Base-by-base conservation (phyloP, 2,329 filamentous ascomycete species). In the Calonectria ilicicola region DNA sequence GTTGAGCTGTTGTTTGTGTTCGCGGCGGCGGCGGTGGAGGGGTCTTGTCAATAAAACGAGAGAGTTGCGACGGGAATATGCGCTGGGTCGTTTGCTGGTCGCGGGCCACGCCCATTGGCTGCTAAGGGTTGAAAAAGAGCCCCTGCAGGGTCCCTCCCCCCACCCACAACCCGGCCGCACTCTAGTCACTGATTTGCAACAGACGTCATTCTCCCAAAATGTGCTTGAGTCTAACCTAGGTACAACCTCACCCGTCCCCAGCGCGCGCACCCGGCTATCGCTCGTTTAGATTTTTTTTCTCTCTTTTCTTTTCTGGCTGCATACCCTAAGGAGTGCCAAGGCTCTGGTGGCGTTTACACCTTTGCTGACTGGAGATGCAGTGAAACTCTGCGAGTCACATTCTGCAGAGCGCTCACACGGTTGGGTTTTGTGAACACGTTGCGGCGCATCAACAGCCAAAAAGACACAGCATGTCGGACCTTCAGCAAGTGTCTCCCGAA, bases 381-480 rank as follows among this genome's bases (percentile, higher is more conserved):
- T 67, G 23, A 67, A 58, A 15, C 49, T 27, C 7, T 46, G 40
- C 40, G 19, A 60, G 3, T 27, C 51, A 15, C 47, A 15, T n/a
- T 5, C 58, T 23, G 29, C 44, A 38, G 44, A 53, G 27, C 44
- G 17, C 40, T 64, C 21, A 29, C 23, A 6, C 9, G n/a, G 19
- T 26, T 53, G 29, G 27, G 27, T 23, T 67, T 74, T 49, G 56
- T 65, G 76, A 78, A 76, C 77, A 79, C 77, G 77, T 79, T 79
- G 74, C 42, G 26, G 23, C 26, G 46, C 38, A 40, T 4, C 69
- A 65, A 32, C 56, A 42, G 44, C 64, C 47, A 40, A 67, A 35
- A 46, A 46, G 26, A n/a, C 64, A 62, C 67, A 27, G 38, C 68
- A 79, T 80, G 80, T 75, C 79, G 10, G 75, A 75, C 62, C 81